A percentile compares a stretch with the other conserved stretches of the same genome.
These are phyloP conservation scores for Grigorovia yakushimaensis DNA, from an alignment of 805 yeast genomes.

Conservation along the genomic window DNA sequence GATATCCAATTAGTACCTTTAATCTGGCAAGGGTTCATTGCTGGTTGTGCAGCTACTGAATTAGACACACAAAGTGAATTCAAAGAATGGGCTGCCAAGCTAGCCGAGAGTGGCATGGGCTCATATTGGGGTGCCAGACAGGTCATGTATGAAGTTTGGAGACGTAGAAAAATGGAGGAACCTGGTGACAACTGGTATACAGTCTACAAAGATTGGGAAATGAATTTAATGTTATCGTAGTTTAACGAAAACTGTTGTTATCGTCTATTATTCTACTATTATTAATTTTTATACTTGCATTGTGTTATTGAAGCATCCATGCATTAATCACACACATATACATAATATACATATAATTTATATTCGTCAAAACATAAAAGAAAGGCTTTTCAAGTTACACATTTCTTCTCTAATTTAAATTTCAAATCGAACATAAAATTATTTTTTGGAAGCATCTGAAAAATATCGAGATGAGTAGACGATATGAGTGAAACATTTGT, in stretches of 20 bases:
- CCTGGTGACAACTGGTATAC: slow-evolving; percentile 65
- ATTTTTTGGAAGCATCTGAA: neutral
- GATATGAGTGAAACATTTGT: slow-evolving; percentile 2
- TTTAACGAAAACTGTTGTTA: no score
- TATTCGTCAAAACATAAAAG: neutral
- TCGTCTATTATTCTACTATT: no score
- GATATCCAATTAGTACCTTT: slow-evolving; percentile 60
- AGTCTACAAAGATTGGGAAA: slow-evolving; percentile 75
- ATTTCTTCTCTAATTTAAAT: no score
- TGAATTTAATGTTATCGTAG: slow-evolving; percentile 58
- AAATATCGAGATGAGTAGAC: neutral
- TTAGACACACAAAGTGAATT: slow-evolving; percentile 51
- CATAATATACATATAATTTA: neutral
- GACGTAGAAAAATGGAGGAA: slow-evolving; percentile 53
- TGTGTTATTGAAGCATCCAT: neutral
- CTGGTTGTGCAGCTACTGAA: slow-evolving; percentile 70
- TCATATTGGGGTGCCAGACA: slow-evolving; percentile 82
- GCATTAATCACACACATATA: neutral
- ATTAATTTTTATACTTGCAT: neutral
- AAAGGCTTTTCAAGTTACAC: no score
- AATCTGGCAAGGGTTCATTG: slow-evolving; percentile 84
- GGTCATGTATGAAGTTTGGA: slow-evolving; percentile 80
- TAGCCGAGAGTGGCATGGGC: slow-evolving; percentile 52
- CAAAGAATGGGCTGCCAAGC: slow-evolving; percentile 50
- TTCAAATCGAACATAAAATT: no score